Percentiles rank a stretch among this genome's conserved stretches.
phyloP scores from a whole-genome alignment of 1,284 basidiomycete genomes.

The Cutaneotrichosporon arboriforme region DNA sequence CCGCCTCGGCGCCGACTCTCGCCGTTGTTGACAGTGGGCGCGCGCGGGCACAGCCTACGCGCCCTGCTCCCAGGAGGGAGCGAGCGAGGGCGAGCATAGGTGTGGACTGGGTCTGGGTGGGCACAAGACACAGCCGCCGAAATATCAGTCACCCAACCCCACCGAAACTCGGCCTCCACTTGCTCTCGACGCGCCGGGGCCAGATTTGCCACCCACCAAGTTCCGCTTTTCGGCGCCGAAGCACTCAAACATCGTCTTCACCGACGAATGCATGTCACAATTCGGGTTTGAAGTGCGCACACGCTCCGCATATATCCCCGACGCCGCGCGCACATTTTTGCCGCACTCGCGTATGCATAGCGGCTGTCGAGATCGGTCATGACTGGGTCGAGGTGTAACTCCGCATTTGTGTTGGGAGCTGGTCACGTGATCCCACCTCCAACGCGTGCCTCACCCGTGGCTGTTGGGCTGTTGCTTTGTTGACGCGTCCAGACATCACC shows the following conservation, averaged over 20 bases:
- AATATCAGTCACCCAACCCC: too few species aligned
- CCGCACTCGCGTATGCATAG: constrained; percentile 15
- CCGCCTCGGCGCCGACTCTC: neutral
- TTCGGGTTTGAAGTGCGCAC: neutral
- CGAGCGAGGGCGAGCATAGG: too few species aligned
- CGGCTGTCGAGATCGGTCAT: neutral
- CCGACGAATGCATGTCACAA: constrained; percentile 13
- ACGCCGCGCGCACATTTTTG: constrained; percentile 3
- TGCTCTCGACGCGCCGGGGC: neutral
- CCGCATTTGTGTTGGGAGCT: neutral
- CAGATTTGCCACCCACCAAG: neutral
- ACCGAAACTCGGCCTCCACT: too few species aligned
- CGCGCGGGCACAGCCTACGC: neutral
- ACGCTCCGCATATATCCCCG: neutral
- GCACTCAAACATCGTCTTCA: neutral
- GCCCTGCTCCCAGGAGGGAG: too few species aligned
- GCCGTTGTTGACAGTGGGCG: neutral
- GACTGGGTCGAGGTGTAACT: neutral
- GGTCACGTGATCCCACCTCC: neutral
- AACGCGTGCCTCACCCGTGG: neutral
- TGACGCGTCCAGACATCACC: constrained; percentile 10
- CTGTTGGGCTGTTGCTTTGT: neutral
- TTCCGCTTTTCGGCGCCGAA: constrained; percentile 1
- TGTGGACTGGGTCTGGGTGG: too few species aligned
- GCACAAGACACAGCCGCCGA: too few species aligned